Conservation (phyloP, 768 basidiomycete species). For the Boletus reticulatus region DNA sequence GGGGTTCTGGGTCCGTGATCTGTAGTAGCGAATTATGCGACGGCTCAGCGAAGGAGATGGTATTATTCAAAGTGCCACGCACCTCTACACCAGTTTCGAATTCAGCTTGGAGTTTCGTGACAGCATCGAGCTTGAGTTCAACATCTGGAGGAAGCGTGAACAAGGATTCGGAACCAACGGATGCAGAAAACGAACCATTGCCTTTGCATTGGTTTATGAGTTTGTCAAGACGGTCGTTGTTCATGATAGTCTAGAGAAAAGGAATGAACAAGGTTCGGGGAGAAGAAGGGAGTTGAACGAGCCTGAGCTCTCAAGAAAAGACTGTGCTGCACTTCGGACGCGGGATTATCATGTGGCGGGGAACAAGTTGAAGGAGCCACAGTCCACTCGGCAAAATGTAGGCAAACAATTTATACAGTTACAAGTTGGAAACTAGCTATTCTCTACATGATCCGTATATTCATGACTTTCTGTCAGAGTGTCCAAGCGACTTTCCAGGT, state of each 20-base stretch:
- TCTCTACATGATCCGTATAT: neutral
- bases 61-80: conserved; percentile 17
- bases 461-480: conserved; percentile 67
- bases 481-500: conserved; percentile 80
- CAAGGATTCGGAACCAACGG: conserved; percentile 3
- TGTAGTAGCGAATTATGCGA: conserved; percentile 30
- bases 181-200: conserved; percentile 44
- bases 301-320: conserved; percentile 23
- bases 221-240: conserved; percentile 53
- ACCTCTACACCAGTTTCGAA: conserved; percentile 75
- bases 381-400: neutral
- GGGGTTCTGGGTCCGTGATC: conserved; percentile 71
- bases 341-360: conserved; percentile 20
- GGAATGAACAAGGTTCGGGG: conserved; percentile 8
- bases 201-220: conserved; percentile 65
- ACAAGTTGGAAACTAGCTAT: conserved; percentile 4
- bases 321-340: conserved; percentile 4
- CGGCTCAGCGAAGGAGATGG: conserved; percentile 12
- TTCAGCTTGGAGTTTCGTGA: conserved; percentile 72
- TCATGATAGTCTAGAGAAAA: conserved; percentile 42
- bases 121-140: conserved; percentile 77
- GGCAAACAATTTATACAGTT: conserved; percentile 4
- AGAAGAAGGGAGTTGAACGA: conserved; percentile 14
- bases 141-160: conserved; percentile 49
- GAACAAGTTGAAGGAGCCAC: neutral